Base-by-base conservation (phyloP, 2,329 filamentous ascomycete genomes). In the Colletotrichum karsti region DNA sequence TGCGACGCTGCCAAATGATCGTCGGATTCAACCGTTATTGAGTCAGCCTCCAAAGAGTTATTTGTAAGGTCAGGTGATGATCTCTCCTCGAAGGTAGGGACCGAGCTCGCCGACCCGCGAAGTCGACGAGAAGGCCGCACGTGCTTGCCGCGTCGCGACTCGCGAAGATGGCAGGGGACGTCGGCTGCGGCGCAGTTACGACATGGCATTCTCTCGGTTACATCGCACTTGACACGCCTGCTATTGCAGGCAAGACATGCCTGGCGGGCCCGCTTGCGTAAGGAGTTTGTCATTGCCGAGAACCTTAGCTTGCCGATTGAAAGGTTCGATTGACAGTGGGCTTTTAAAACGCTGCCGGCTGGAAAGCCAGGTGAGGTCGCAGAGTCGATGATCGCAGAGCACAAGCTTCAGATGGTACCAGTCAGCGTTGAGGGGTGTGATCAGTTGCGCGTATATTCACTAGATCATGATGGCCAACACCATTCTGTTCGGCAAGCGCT, bases 191-290 rank as follows among this genome's bases (percentile, higher is more conserved):
- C 63, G 59, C 78, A 80, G 30, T 80, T 79, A 20, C 73, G 65
- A 69, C 78, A 80, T 12, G 78, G 78, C 41, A 76, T 73, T 18
- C 63, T 65, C 61, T 79, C 77, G 26, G 72, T 78, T 48, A 79
- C 77, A 69, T 80, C 74, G 72, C 78, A 80, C n/a, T 73, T 74
- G 44, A 80, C 76, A 10, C 78, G 73, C 8, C 78, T 74, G 37
- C 73, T 66, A 69, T 80, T 79, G 73, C 78, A 80, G 50, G 75
- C 71, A 48, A 76, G 75, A 63, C 78, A 79, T 20, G 77, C 78
- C 58, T 77, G 78, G 60, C 78, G 79, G 7, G 78, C 78, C 28
- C 77, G 74, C 28, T 73, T 74, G 57, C 77, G 75, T 18, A 22
- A 22, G 20, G 35, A 53, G 26, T 61, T 60, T 2, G 50, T 26